Evolutionary conservation across 2,329 filamentous ascomycete species (phyloP).

Genomic region (Thermoascus crustaceus): DNA sequence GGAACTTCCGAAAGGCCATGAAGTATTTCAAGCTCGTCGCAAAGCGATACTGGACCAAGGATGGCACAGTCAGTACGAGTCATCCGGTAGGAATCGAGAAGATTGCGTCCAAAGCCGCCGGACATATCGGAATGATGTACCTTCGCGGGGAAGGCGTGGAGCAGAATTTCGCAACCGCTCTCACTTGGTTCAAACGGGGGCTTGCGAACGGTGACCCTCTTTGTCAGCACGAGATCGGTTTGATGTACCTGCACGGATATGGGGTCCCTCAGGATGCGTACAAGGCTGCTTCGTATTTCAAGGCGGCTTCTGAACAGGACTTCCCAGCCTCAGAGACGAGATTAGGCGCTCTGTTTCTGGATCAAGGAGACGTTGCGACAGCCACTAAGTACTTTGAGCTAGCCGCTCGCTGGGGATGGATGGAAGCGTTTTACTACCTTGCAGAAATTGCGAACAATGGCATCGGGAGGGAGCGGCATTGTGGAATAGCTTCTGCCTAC

Average conservation of each 20-base stretch:
- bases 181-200: slow-evolving; percentile 76
- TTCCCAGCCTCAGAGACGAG: slow-evolving; percentile 72
- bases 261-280: slow-evolving; percentile 62
- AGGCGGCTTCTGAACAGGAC: slow-evolving; percentile 72
- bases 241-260: slow-evolving; percentile 75
- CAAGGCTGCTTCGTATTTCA: slow-evolving; percentile 68
- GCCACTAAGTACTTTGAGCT: slow-evolving; percentile 84
- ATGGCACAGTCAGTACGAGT: slow-evolving; percentile 65
- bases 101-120: slow-evolving; percentile 72
- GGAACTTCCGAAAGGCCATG: slow-evolving; percentile 65
- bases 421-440: slow-evolving; percentile 87
- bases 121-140: slow-evolving; percentile 82
- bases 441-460: slow-evolving; percentile 79
- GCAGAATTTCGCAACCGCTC: slow-evolving; percentile 68
- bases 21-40: slow-evolving; percentile 75
- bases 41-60: slow-evolving; percentile 70
- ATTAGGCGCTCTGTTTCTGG: slow-evolving; percentile 74
- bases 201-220: slow-evolving; percentile 67
- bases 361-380: slow-evolving; percentile 73
- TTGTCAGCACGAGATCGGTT: slow-evolving; percentile 73
- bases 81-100: slow-evolving; percentile 65
- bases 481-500: slow-evolving; percentile 66
- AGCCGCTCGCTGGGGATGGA: slow-evolving; percentile 70
- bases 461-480: slow-evolving; percentile 70
- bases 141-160: slow-evolving; percentile 76